Evolutionary conservation across 495 filamentous ascomycete genomes (phyloP).

Genomic region (Cryomyces antarcticus): DNA sequence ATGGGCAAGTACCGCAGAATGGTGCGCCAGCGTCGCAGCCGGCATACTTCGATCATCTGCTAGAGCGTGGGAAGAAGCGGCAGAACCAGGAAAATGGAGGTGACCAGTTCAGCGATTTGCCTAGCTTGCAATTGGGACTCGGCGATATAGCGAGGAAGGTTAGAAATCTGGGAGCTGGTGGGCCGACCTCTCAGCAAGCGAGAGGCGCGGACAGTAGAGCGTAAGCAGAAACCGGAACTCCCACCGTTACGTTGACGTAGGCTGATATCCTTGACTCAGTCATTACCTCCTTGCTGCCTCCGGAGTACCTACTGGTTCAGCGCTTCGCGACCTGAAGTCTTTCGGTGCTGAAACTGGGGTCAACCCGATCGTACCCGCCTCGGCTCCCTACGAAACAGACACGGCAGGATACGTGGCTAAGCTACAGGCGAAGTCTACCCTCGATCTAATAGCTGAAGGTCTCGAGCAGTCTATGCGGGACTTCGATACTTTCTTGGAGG

Average conservation of each 20-base stretch:
- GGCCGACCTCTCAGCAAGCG: conserved; percentile 23
- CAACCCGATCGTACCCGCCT: not conserved
- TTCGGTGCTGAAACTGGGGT: conserved; percentile 17
- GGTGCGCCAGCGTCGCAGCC: conserved; percentile 7
- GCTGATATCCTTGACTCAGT: conserved; percentile 11
- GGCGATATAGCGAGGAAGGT: conserved; percentile 74
- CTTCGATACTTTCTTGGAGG: conserved; percentile 82
- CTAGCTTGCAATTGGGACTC: conserved; percentile 60
- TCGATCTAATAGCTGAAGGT: conserved; percentile 78
- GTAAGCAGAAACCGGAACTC: conserved; percentile 17
- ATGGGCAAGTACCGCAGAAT: not conserved
- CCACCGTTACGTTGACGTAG: not conserved
- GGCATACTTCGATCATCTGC: conserved; percentile 72
- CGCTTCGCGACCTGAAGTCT: conserved; percentile 55
- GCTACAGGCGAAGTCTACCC: conserved; percentile 72
- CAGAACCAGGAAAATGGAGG: conserved; percentile 26
- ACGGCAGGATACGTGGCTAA: conserved; percentile 65
- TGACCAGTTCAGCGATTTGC: conserved; percentile 34
- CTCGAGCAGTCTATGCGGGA: conserved; percentile 68
- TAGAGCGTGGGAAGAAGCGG: conserved; percentile 55
- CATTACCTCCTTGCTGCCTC: conserved; percentile 80
- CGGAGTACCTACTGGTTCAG: conserved; percentile 59
- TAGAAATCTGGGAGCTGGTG: conserved; percentile 44
- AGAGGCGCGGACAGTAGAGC: conserved; percentile 37
- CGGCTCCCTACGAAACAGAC: conserved; percentile 45